Conservation (phyloP, 768 basidiomycete genomes). For the Stropharia rugosoannulata region DNA sequence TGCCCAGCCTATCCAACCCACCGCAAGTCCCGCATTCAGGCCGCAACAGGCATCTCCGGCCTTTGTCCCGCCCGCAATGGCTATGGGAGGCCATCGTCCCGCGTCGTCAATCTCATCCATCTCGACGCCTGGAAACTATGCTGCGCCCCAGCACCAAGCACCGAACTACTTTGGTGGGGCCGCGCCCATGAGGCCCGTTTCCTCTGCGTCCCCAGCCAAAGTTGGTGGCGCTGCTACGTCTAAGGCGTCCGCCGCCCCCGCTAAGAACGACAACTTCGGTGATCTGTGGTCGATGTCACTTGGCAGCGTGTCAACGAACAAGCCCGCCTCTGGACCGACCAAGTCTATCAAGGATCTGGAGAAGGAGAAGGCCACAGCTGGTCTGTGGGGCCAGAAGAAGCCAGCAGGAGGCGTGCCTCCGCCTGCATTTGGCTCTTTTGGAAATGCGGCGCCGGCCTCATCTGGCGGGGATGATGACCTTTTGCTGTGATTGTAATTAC, state of each 20-base stretch:
- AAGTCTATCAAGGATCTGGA: constrained; percentile 91
- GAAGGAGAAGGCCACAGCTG: constrained; percentile 80
- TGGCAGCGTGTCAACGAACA: constrained; percentile 39
- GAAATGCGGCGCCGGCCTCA: constrained; percentile 21
- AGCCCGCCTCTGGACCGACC: constrained; percentile 35
- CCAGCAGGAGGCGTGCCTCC: constrained; percentile 16
- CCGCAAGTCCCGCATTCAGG: constrained; percentile 24
- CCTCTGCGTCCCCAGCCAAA: constrained; percentile 19
- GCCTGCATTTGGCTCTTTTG: constrained; percentile 27
- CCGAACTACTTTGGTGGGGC: constrained; percentile 28
- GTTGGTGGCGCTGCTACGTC: constrained; percentile 28
- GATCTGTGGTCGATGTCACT: constrained; percentile 88
- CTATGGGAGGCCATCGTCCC: constrained; percentile 30
- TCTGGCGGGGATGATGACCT: constrained; percentile 26
- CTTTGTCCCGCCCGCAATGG: constrained; percentile 21
- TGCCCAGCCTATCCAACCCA: constrained; percentile 27
- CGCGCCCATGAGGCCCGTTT: constrained; percentile 31
- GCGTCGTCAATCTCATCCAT: constrained; percentile 27
- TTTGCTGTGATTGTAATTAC: constrained; percentile 15
- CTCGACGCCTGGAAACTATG: constrained; percentile 29
- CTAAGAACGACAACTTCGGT: constrained; percentile 62
- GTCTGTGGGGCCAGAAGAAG: constrained; percentile 65
- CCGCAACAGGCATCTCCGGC: constrained; percentile 27
- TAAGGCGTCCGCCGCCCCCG: constrained; percentile 34
- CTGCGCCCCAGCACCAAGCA: constrained; percentile 21